These are phyloP conservation scores for Fusarium foetens DNA, from an alignment of 2,329 filamentous ascomycete species.

Conservation along the genomic window DNA sequence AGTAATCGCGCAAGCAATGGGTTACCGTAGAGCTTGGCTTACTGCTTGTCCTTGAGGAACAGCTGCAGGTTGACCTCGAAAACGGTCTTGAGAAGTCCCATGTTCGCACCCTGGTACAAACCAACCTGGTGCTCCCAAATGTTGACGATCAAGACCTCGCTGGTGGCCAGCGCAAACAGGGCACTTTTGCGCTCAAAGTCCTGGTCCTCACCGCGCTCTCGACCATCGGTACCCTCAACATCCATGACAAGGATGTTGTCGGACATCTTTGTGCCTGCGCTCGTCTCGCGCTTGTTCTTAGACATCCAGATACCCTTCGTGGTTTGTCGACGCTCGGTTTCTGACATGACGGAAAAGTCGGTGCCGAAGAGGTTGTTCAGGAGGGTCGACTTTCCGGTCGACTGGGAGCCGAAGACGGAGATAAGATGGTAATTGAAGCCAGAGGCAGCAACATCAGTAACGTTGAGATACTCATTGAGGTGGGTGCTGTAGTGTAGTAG, in stretches of 20 bases:
- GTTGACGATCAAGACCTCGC: slow-evolving; percentile 97
- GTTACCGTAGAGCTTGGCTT: slow-evolving; percentile 50
- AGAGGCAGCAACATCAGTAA: slow-evolving; percentile 82
- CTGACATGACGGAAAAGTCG: slow-evolving; percentile 97
- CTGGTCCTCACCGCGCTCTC: slow-evolving; percentile 96
- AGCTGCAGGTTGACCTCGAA: slow-evolving; percentile 98
- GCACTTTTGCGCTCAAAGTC: slow-evolving; percentile 99
- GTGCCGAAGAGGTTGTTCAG: slow-evolving; percentile 97
- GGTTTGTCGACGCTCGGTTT: slow-evolving; percentile 91
- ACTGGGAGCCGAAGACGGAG: slow-evolving; percentile 98
- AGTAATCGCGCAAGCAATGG: slow-evolving; percentile 21
- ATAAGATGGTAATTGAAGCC: slow-evolving; percentile 99
- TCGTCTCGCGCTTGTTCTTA: slow-evolving; percentile 81
- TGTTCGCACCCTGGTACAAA: slow-evolving; percentile 97
- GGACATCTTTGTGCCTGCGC: slow-evolving; percentile 74
- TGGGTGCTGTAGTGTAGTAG: slow-evolving; percentile 65
- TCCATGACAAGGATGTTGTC: slow-evolving; percentile 99
- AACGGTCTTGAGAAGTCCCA: slow-evolving; percentile 97
- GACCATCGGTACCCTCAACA: slow-evolving; percentile 95
- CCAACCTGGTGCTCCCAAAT: slow-evolving; percentile 99
- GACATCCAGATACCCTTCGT: slow-evolving; percentile 99
- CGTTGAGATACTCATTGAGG: slow-evolving; percentile 82
- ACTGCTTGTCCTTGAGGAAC: slow-evolving; percentile 95
- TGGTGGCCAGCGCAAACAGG: slow-evolving; percentile 94
- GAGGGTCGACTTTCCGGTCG: slow-evolving; percentile 96